Base-by-base conservation (phyloP, 1,284 basidiomycete genomes). In the Cryptococcus sp. region DNA sequence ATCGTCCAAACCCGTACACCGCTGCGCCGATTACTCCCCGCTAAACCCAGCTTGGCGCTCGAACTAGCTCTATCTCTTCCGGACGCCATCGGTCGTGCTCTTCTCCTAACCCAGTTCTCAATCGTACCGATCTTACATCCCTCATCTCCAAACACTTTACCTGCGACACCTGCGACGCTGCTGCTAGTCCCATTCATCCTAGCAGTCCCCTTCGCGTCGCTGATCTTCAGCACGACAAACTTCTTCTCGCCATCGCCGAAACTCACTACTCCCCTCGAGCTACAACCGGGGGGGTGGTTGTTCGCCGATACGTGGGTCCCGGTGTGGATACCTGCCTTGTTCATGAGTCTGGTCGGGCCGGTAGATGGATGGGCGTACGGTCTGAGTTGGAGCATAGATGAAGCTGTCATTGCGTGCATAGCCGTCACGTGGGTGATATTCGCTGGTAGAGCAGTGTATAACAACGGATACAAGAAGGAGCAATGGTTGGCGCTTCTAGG, bases 51-150 rank as follows among this genome's bases (percentile, higher is more conserved):
- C 15, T 64, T 74, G 30, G 48, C 47, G 3, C 57, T 68, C 19
- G 78, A 79, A 54, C 67, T 78, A 15, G 49, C 61, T 7, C 51
- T 76, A 13, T 55, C 75, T 38, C 50, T 76, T 19, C 69, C 71
- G 10, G 78, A 79, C 58, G 75, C 75, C 2, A 69, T 78, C 54
- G 73, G 75, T 51, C 70, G 78, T 65, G 68, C 75, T 2, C 70
- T 79, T 5, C 72, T 79, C 50, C 64, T 78, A 6, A 78, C 78
- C 8, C 59, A 65, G 17, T 76, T 78, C 68, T 71, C 76, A 27
- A 55, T 77, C 49, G 50, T 76, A 3, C 70, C 77, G 5, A 60
- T 76, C 45, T 60, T 75, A 1, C 60, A 66, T 38, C 58, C 64
- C 1, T 23, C 58, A 7, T 54, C 64, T 4, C 48, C 49, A 30